These are phyloP conservation scores for Xylariales sp. DNA, from an alignment of 2,329 filamentous ascomycete species.

Conservation along the genomic window DNA sequence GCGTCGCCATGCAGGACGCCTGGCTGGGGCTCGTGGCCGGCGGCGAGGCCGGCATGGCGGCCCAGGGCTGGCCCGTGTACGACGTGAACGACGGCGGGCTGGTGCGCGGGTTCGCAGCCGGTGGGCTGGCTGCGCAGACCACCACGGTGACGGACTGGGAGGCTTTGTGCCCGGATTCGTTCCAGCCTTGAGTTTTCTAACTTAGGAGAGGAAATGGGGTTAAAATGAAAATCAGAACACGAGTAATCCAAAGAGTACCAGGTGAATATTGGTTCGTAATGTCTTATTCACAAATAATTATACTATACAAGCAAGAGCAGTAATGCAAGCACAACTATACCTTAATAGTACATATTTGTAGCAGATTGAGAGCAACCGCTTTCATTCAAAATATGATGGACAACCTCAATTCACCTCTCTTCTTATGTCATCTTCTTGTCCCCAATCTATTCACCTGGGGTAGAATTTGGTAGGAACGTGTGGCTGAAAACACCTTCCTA, in stretches of 20 bases:
- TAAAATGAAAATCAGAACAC: neutral
- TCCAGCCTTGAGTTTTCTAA: conserved; percentile 2
- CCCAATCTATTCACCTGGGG: too few species aligned
- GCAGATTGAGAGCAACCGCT: too few species aligned
- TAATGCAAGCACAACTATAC: too few species aligned
- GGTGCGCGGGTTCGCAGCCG: conserved; percentile 7
- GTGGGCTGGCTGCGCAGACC: conserved; percentile 1
- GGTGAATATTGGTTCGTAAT: too few species aligned
- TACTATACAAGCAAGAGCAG: neutral
- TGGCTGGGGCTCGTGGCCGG: conserved; percentile 8
- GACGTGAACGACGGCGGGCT: neutral
- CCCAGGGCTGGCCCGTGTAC: conserved; percentile 7
- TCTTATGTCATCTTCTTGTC: too few species aligned
- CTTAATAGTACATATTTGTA: too few species aligned
- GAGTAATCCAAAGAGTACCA: too few species aligned
- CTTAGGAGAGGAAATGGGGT: neutral
- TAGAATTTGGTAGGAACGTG: too few species aligned
- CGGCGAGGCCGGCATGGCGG: neutral
- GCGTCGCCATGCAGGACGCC: conserved; percentile 8
- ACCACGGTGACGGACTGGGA: conserved; percentile 1
- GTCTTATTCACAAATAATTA: too few species aligned
- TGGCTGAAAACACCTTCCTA: too few species aligned
- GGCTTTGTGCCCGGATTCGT: conserved; percentile 1
- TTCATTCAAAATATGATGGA: too few species aligned
- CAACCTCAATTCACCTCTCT: too few species aligned